phyloP scores from a whole-genome alignment of 768 basidiomycete genomes.

The Pisolithus tinctorius region DNA sequence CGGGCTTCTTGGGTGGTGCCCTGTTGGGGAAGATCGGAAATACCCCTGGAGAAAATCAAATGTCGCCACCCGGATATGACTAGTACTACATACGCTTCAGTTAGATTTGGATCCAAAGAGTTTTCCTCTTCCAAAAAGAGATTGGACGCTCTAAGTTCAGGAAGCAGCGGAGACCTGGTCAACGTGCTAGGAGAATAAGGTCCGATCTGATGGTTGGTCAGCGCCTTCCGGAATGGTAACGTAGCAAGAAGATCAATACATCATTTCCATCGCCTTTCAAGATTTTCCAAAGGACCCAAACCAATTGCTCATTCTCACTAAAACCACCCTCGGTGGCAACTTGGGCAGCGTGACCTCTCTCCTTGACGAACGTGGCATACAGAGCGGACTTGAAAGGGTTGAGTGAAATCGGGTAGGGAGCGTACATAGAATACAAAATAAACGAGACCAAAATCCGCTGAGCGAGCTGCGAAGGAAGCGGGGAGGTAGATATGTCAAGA shows the following conservation, averaged over 20 bases:
- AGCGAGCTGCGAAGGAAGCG: slow-evolving; percentile 41
- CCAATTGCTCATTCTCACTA: slow-evolving; percentile 65
- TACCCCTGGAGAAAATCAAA: slow-evolving; percentile 8
- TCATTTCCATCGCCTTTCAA: slow-evolving; percentile 77
- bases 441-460: slow-evolving; percentile 74
- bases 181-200: slow-evolving; percentile 74
- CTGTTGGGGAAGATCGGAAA: slow-evolving; percentile 6
- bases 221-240: not conserved
- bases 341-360: slow-evolving; percentile 54
- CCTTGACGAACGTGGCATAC: slow-evolving; percentile 58
- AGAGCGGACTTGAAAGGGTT: slow-evolving; percentile 79
- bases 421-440: slow-evolving; percentile 74
- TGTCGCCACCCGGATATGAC: slow-evolving; percentile 9
- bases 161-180: slow-evolving; percentile 67
- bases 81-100: slow-evolving; percentile 36
- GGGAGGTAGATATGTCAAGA: slow-evolving; percentile 9
- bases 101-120: slow-evolving; percentile 38
- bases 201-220: slow-evolving; percentile 51
- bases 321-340: slow-evolving; percentile 42
- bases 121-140: slow-evolving; percentile 60
- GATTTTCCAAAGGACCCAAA: slow-evolving; percentile 87
- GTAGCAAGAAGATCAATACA: slow-evolving; percentile 30
- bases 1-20: slow-evolving; percentile 1
- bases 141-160: slow-evolving; percentile 68
- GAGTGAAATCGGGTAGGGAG: slow-evolving; percentile 70